phyloP scores from a whole-genome alignment of 352 stramenopile genomes.

The Phytophthora capsici region DNA sequence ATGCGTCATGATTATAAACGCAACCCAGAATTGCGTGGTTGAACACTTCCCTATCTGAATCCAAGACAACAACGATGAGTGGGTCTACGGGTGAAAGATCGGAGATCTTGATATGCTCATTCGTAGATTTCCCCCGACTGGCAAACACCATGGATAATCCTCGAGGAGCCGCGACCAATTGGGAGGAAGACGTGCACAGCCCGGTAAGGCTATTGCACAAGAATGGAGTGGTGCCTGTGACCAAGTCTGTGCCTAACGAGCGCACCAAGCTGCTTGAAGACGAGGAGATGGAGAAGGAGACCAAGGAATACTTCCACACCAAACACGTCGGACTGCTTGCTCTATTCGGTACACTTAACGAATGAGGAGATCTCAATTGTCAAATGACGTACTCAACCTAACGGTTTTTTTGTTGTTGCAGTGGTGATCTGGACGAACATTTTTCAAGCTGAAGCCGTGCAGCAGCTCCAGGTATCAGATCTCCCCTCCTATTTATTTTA shows the following conservation, averaged over 20 bases:
- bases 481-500: too few species aligned
- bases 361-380: neutral
- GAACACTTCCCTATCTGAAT: too few species aligned
- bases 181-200: constrained; percentile 14
- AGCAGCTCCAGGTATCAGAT: constrained; percentile 35
- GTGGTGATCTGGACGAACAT: constrained; percentile 37
- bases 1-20: constrained; percentile 13
- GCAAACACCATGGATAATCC: constrained; percentile 16
- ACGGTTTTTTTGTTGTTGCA: neutral
- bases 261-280: constrained; percentile 28
- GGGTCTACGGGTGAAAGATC: neutral
- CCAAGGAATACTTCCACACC: constrained; percentile 20
- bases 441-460: constrained; percentile 36
- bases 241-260: constrained; percentile 24
- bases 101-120: neutral
- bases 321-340: constrained; percentile 29
- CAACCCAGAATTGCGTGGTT: constrained; percentile 25
- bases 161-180: constrained; percentile 2
- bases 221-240: constrained; percentile 27
- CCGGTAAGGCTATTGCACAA: constrained; percentile 23
- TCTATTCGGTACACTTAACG: constrained; percentile 14
- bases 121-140: constrained; percentile 8
- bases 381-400: neutral
- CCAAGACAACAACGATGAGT: constrained; percentile 16
- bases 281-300: constrained; percentile 22